Evolutionary conservation across 2,329 filamentous ascomycete species (phyloP).

Genomic region (Pestalotiopsis sp.): DNA sequence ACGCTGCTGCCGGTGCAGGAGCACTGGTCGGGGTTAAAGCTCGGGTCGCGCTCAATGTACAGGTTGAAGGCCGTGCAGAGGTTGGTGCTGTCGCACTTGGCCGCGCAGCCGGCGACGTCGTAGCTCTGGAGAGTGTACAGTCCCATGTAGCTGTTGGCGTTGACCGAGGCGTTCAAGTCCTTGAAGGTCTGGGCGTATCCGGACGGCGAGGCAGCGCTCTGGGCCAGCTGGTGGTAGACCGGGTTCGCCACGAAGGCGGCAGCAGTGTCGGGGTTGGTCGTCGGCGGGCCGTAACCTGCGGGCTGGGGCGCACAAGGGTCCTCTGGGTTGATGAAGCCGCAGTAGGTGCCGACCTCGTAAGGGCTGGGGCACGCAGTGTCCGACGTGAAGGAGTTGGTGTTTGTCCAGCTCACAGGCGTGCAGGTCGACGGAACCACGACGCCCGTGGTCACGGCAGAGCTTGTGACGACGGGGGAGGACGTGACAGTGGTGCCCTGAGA

Average conservation of each 20-base stretch:
- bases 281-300: conserved; percentile 9
- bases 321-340: conserved; percentile 37
- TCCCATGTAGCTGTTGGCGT: conserved; percentile 24
- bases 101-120: conserved; percentile 17
- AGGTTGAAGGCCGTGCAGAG: conserved; percentile 23
- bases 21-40: conserved; percentile 20
- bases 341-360: conserved; percentile 32
- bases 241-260: conserved; percentile 9
- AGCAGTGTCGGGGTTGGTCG: conserved; percentile 8
- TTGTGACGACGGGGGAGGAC: conserved; percentile 1
- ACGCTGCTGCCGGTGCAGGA: conserved; percentile 33
- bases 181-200: conserved; percentile 31
- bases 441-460: not conserved
- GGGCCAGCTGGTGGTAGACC: conserved; percentile 12
- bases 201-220: conserved; percentile 14
- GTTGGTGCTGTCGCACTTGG: conserved; percentile 17
- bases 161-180: conserved; percentile 19
- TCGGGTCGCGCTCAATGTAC: conserved; percentile 24
- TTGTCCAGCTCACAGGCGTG: conserved; percentile 15
- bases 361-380: conserved; percentile 26
- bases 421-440: conserved; percentile 12
- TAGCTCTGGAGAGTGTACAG: conserved; percentile 21
- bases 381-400: conserved; percentile 19
- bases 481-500: not conserved
- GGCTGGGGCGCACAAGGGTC: conserved; percentile 37